These are phyloP conservation scores for Bolboschoenoplectus hybrid DNA, from an alignment of 202 grass and related monocot genomes.

Conservation along the genomic window DNA sequence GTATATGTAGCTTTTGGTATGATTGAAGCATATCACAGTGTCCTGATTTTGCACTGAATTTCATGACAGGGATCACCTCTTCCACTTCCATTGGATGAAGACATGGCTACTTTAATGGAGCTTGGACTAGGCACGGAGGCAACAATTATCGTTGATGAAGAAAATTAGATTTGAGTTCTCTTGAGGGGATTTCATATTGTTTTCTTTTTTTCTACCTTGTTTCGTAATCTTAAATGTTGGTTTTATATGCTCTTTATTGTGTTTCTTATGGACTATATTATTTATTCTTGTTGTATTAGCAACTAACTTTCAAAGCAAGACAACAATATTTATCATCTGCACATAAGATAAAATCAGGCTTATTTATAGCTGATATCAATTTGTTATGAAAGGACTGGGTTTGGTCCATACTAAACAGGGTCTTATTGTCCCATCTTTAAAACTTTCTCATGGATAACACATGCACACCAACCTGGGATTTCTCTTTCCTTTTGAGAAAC, in stretches of 20 bases:
- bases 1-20: constrained; percentile 9
- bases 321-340: neutral
- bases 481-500: too few species aligned
- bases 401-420: neutral
- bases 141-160: constrained; percentile 80
- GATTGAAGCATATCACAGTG: constrained; percentile 3
- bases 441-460: neutral
- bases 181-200: neutral
- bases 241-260: neutral
- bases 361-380: neutral
- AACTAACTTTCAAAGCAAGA: neutral
- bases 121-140: constrained; percentile 64
- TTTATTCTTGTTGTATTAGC: neutral
- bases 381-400: neutral
- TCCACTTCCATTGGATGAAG: constrained; percentile 69
- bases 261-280: constrained; percentile 8
- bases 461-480: too few species aligned
- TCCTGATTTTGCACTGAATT: constrained; percentile 1
- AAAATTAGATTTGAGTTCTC: constrained; percentile 51
- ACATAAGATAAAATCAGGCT: neutral
- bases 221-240: neutral
- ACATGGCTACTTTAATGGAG: constrained; percentile 71
- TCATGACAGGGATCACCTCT: constrained; percentile 62
- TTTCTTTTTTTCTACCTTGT: neutral
- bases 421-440: neutral